Percentiles rank a stretch among this genome's conserved stretches.
Conservation (phyloP, 2,329 filamentous ascomycete species). For the Diaporthe destruens region DNA sequence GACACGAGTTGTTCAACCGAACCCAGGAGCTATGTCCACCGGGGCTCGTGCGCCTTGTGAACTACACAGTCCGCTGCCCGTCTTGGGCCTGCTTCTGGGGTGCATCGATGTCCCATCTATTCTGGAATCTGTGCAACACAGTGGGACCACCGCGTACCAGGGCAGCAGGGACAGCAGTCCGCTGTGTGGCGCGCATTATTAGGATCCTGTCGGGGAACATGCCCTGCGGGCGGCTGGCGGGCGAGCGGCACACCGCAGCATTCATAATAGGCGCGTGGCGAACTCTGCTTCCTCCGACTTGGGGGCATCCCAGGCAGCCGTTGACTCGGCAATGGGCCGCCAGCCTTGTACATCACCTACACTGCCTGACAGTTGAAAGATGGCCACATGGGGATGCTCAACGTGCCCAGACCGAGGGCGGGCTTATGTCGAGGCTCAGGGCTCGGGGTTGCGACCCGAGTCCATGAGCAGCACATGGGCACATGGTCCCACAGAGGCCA, state of each 20-base stretch:
- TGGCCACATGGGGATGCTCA: background rate
- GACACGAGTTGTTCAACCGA: conserved; percentile 8
- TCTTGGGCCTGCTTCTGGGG: background rate
- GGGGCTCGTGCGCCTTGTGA: background rate
- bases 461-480: conserved; percentile 20
- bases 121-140: conserved; percentile 9
- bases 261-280: conserved; percentile 23
- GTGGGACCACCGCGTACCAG: conserved; percentile 9
- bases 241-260: background rate
- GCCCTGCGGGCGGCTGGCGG: conserved; percentile 15
- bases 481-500: conserved; percentile 15
- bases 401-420: background rate
- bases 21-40: background rate
- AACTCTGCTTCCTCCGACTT: background rate
- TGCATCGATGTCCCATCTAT: background rate
- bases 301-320: conserved; percentile 2
- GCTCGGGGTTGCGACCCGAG: background rate
- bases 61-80: conserved; percentile 3
- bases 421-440: background rate
- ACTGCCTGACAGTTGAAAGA: background rate
- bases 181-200: conserved; percentile 13
- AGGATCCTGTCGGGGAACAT: conserved; percentile 24
- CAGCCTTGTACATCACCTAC: background rate
- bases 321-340: background rate
- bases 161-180: conserved; percentile 10